Percentiles rank a stretch among this genome's conserved stretches.
These are phyloP conservation scores for Jaapia argillacea DNA, from an alignment of 768 basidiomycete genomes.

Conservation along the genomic window DNA sequence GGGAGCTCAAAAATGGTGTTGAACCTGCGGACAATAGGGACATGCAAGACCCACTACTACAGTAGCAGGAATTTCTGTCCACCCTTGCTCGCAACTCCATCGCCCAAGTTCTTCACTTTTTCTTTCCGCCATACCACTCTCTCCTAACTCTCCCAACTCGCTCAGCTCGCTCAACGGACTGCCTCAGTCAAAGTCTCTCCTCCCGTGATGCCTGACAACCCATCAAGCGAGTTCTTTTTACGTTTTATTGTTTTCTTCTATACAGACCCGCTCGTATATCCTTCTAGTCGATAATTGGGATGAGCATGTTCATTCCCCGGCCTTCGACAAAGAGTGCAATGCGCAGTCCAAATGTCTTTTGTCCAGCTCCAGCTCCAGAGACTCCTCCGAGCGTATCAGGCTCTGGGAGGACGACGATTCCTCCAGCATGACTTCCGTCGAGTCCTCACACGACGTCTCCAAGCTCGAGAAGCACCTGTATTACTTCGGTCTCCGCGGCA, in stretches of 20 bases:
- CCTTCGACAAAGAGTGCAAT: not conserved
- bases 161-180: not conserved
- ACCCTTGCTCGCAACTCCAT: no score
- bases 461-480: constrained; percentile 14
- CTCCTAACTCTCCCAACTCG: not conserved
- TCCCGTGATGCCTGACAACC: not conserved
- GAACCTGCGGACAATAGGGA: no score
- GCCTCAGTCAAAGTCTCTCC: not conserved
- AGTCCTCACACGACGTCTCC: constrained; percentile 8
- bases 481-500: constrained; percentile 11
- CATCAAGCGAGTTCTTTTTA: not conserved
- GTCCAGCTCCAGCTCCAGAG: not conserved
- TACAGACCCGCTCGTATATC: not conserved
- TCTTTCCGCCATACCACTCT: no score
- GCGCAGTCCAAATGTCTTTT: not conserved
- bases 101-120: no score
- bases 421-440: constrained; percentile 5
- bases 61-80: no score
- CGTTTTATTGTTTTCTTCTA: not conserved
- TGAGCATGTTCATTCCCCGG: not conserved
- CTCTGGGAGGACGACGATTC: not conserved
- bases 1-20: no score
- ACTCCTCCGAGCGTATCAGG: not conserved
- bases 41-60: no score
- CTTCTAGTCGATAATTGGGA: not conserved